These are phyloP conservation scores for Moricandia moricandioides DNA, from an alignment of 345 rosid species.

Conservation along the genomic window DNA sequence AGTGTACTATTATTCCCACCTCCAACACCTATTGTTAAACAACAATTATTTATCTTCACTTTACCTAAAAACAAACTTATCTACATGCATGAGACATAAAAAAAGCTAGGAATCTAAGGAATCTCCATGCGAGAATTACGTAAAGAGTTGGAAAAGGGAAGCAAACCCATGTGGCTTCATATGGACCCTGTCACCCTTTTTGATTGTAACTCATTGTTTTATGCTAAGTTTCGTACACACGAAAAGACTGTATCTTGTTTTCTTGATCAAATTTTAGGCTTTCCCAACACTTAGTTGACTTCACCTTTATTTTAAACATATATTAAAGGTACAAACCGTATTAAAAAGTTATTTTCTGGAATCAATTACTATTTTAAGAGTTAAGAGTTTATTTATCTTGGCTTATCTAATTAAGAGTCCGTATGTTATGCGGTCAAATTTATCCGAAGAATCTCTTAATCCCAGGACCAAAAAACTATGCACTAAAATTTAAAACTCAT, in stretches of 20 bases:
- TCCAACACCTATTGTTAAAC: slow-evolving; percentile 48
- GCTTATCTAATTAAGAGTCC: neutral
- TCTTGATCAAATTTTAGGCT: neutral
- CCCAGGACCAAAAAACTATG: neutral
- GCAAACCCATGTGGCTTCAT: slow-evolving; percentile 3
- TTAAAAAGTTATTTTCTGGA: slow-evolving; percentile 11
- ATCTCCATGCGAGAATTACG: slow-evolving; percentile 13
- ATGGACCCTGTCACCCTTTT: slow-evolving; percentile 6
- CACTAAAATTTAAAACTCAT: neutral
- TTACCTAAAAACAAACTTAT: neutral
- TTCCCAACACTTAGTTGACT: neutral
- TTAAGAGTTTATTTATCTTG: neutral
- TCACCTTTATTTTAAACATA: slow-evolving; percentile 3
- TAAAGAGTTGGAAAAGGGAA: slow-evolving; percentile 16
- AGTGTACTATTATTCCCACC: slow-evolving; percentile 68
- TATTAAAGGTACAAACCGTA: neutral
- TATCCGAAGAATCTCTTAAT: neutral
- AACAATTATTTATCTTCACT: neutral
- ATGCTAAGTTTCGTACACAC: slow-evolving; percentile 14
- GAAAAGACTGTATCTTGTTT: slow-evolving; percentile 6
- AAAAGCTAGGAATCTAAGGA: slow-evolving; percentile 7
- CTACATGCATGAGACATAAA: neutral
- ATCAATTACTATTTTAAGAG: neutral
- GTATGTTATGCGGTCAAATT: neutral
- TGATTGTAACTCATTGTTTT: slow-evolving; percentile 3